Evolutionary conservation across 2,329 filamentous ascomycete genomes (phyloP), one percentile per base, ranked within the genome.

Genomic region (Pseudonectria buxi): DNA sequence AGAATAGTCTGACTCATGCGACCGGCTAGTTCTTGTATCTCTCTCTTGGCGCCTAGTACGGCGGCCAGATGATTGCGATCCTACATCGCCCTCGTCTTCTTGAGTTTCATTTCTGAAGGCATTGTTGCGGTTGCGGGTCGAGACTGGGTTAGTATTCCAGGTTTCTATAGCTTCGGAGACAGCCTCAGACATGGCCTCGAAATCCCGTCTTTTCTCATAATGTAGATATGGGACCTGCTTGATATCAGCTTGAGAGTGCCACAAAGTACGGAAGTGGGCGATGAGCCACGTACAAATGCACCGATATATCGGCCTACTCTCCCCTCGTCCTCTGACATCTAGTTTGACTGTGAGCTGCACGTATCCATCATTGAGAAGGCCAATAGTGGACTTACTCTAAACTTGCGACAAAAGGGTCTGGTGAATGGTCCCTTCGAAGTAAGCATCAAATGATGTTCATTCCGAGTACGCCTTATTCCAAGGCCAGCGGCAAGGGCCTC

Each of bases 151-250:
- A n/a, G n/a, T n/a, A n/a, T n/a, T n/a, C n/a, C n/a, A n/a, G n/a
- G n/a, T n/a, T n/a, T n/a, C 24, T 15, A 30, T 34, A 2, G 29
- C 32, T 13, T 44, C 12, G 28, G 25, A 7, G 7, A 64, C 61
- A 14, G 55, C 42, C 0, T 33, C 38, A 0, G 58, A 47, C n/a
- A 61, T 52, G 6, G 43, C 45, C 0, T 54, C 46, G 5, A 55
- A 53, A 29, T 51, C 58, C 1, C 53, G 47, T 6, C 61, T 57
- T 0, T 55, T 62, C 26, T 67, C 63, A 61, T 62, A 67, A 14
- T 67, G 63, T 2, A 67, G 53, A 30, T 58, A 66, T 2, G 62
- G 61, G 53, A 64, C 60, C 61, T 65, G 7, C 9, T 15, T 13
- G 12, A 3, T 7, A 15, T 26, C 13, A 13, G 12, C 15, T 27